phyloP scores from a whole-genome alignment of 2,329 filamentous ascomycete species.

The Lachnellula cervina region DNA sequence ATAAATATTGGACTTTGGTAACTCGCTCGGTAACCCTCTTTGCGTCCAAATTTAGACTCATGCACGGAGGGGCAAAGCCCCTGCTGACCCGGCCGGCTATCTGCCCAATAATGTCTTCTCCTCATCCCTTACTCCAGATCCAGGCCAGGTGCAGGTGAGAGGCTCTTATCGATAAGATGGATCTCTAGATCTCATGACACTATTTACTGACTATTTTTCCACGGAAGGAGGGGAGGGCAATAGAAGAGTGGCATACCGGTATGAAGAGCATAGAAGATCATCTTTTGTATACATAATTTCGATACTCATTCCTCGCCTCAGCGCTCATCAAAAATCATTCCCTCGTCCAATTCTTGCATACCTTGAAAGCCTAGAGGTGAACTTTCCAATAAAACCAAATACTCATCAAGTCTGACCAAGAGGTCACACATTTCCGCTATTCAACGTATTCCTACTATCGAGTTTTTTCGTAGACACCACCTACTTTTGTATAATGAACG shows the following conservation, averaged over 20 bases:
- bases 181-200: neutral
- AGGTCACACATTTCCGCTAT: neutral
- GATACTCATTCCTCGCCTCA: neutral
- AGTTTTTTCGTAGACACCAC: neutral
- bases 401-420: no score
- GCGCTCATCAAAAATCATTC: no score
- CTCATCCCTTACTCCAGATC: no score
- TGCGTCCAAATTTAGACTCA: conserved; percentile 3
- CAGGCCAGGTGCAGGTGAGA: no score
- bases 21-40: neutral
- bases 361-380: neutral
- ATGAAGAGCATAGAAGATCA: neutral
- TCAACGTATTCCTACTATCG: neutral
- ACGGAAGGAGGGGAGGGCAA: neutral
- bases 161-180: conserved; percentile 5
- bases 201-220: neutral
- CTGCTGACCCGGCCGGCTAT: neutral
- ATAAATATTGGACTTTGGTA: neutral
- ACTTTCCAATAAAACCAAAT: neutral
- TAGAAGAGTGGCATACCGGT: neutral
- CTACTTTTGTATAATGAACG: conserved; percentile 32
- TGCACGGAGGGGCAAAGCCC: neutral
- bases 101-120: no score
- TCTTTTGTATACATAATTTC: neutral
- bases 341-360: no score